Evolutionary conservation across 805 yeast genomes (phyloP), one percentile per base, ranked within the genome.

Genomic region (Debaryomyces hansenii): DNA sequence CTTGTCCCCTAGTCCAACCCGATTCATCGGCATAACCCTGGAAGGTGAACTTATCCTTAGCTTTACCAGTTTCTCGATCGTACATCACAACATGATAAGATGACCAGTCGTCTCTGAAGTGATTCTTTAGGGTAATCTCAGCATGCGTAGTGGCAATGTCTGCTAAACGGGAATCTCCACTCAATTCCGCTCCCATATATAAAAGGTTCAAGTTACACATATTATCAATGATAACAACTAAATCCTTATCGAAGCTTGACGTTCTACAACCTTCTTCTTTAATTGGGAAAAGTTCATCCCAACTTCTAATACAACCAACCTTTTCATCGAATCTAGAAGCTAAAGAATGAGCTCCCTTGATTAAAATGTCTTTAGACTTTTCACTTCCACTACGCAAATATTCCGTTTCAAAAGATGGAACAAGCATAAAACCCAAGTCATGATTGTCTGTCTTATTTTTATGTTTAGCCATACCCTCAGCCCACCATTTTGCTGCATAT

Each of bases 1-100:
- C 59, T 48, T 62, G 67, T 33, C 69, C 69, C 11, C 67, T 55
- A 5, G 60, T 45, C 68, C 69, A 64, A 21, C 57, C 48, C 4
- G 59, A 35, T n/a, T 59, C 64, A 44, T 64, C 60, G 10, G 45
- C 48, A 36, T 52, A 61, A 9, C 69, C 67, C 46, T 64, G 67
- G 39, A 55, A 46, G 16, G 67, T 63, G 43, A 60, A 52, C 18
- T 55, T 58, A 8, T 54, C 59, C 34, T 53, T 57, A 3, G 45
- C 48, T 5, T 36, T 31, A 4, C 69, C 69, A 7, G 53, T 52
- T 5, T 36, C 45, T 20, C 43, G 11, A 41, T 62, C 56, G 44
- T 56, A 62, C 12, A 57, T 58, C 14, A 62, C 46, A n/a, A 62
- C 48, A 44, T 64, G 69, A 41, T 56, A 59, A 11, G 57, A 50